Base-by-base conservation (phyloP, 495 filamentous ascomycete genomes). In the Lophiotrema nucula region DNA sequence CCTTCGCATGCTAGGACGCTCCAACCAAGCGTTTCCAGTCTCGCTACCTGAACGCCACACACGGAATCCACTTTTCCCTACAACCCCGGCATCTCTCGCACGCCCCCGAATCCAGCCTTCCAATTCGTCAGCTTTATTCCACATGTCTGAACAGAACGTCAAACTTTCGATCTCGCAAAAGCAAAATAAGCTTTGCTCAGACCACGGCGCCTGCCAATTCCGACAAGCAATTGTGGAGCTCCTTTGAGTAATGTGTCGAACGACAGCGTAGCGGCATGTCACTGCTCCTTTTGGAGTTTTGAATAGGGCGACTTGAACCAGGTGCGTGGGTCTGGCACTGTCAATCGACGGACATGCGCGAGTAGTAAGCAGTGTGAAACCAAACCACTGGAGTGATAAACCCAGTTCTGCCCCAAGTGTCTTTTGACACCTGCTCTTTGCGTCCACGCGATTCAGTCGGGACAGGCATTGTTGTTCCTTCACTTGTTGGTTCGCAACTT, bases 361-460 rank as follows among this genome's bases (percentile, higher is more conserved):
- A 8, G 43, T 6, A 25, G 21, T 26, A 22, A 26, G 43, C 43
- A 15, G 16, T 19, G 43, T 6, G 21, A 24, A 23, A n/a, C n/a
- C n/a, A n/a, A n/a, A n/a, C n/a, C n/a, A n/a, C n/a, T n/a, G 43
- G 10, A 47, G 21, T 47, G 43, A 47, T 47, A 47, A 47, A 47
- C 18, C 23, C 43, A 22, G 16, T 6, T 22, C 6, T 4, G 23
- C 23, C 43, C 43, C n/a, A n/a, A n/a, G n/a, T n/a, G 43, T 23
- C 3, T 22, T 19, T 22, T 11, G 25, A 47, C 3, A n/a, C n/a
- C 13, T 47, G n/a, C n/a, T 47, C 43, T 8, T 25, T 21, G 3
- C 21, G 3, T 22, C 21, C 25, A 11, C 23, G 43, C 25, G 18
- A n/a, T 26, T n/a, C 25, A 35, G 39, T 21, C 43, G 21, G 21